Evolutionary conservation across 306 rosid species (phyloP).

Genomic region (Cicer chorassanicum): DNA sequence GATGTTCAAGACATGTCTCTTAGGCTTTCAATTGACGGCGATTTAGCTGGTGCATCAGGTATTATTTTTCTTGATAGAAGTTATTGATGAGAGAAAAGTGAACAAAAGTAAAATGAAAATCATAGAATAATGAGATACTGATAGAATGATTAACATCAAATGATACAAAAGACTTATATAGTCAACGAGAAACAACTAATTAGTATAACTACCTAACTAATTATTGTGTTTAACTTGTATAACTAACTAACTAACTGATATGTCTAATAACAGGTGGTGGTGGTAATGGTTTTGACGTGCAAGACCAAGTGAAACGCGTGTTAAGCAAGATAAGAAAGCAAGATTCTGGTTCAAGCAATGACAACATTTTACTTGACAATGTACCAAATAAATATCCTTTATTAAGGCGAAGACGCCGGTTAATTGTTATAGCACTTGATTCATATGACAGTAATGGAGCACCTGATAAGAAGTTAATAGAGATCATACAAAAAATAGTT

Average conservation of each 20-base stretch:
- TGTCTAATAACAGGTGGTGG: background rate
- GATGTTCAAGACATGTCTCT: conserved; percentile 53
- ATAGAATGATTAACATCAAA: too few relatives aligned
- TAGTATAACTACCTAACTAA: too few relatives aligned
- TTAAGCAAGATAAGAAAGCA: conserved; percentile 44
- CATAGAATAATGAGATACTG: too few relatives aligned
- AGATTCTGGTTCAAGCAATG: conserved; percentile 38
- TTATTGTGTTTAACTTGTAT: too few relatives aligned
- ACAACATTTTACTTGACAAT: conserved; percentile 45
- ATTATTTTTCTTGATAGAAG: too few relatives aligned
- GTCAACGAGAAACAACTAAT: too few relatives aligned
- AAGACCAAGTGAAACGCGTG: conserved; percentile 48
- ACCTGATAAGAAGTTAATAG: conserved; percentile 36
- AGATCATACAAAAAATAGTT: conserved; percentile 39
- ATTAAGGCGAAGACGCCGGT: conserved; percentile 33
- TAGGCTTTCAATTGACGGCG: conserved; percentile 49
- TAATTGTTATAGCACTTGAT: conserved; percentile 50
- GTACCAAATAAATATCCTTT: conserved; percentile 41
- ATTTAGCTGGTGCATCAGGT: background rate
- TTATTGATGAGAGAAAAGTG: too few relatives aligned
- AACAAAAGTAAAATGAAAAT: too few relatives aligned
- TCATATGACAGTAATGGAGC: conserved; percentile 42
- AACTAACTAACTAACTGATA: too few relatives aligned
- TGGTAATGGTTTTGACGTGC: conserved; percentile 7
- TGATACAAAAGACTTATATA: too few relatives aligned